Evolutionary conservation across 2,329 filamentous ascomycete genomes (phyloP).

Genomic region (Phialophora verrucosa): DNA sequence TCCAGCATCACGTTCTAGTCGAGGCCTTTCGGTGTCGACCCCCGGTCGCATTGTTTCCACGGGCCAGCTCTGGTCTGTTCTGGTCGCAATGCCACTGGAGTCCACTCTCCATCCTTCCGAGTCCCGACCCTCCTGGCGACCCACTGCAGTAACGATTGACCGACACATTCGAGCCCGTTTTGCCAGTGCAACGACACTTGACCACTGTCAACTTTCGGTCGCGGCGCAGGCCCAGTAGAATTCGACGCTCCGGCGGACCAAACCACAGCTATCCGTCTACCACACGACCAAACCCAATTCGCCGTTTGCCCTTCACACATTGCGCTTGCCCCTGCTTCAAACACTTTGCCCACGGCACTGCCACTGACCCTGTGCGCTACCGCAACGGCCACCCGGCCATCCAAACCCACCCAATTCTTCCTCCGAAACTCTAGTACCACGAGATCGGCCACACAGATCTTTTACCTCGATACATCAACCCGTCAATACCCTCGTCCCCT

Average conservation of each 20-base stretch:
- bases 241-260: background rate
- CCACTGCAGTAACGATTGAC: slow-evolving; percentile 1
- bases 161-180: slow-evolving; percentile 3
- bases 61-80: slow-evolving; percentile 5
- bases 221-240: slow-evolving; percentile 1
- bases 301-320: background rate
- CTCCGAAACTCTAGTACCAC: slow-evolving; percentile 21
- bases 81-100: background rate
- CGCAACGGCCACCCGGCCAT: slow-evolving; percentile 11
- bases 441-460: slow-evolving; percentile 24
- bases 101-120: background rate
- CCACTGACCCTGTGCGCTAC: slow-evolving; percentile 12
- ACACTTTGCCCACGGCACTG: slow-evolving; percentile 7
- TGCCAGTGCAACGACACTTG: slow-evolving; percentile 4
- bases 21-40: background rate
- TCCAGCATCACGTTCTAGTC: slow-evolving; percentile 1
- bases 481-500: slow-evolving; percentile 19
- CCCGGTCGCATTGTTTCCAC: background rate
- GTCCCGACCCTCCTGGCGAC: background rate
- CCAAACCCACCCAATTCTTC: slow-evolving; percentile 13
- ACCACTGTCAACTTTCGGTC: slow-evolving; percentile 11
- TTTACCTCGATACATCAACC: slow-evolving; percentile 27
- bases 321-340: slow-evolving; percentile 2
- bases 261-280: slow-evolving; percentile 1
- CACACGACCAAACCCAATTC: background rate